Evolutionary conservation across 2,329 filamentous ascomycete genomes (phyloP).

Genomic region (Penicillium sp.): DNA sequence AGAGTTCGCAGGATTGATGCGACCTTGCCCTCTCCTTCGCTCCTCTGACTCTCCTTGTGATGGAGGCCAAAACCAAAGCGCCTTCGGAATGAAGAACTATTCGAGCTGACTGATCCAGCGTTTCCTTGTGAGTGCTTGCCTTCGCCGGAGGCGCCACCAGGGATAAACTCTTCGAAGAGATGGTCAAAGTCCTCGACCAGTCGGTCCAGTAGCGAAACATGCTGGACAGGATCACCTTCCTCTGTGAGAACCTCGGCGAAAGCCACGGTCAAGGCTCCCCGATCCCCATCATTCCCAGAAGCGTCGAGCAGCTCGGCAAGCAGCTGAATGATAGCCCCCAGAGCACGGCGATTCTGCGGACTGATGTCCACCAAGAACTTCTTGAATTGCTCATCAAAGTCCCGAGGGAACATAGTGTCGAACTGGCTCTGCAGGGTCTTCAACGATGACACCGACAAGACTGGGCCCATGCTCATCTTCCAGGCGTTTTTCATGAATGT

Average conservation of each 20-base stretch:
- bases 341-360: conserved; percentile 64
- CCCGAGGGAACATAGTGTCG: conserved; percentile 39
- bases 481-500: conserved; percentile 86
- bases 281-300: conserved; percentile 84
- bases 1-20: conserved; percentile 80
- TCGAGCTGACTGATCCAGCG: conserved; percentile 73
- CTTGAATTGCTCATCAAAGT: conserved; percentile 55
- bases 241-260: conserved; percentile 83
- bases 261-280: conserved; percentile 78
- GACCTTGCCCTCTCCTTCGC: conserved; percentile 61
- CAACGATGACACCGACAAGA: conserved; percentile 68
- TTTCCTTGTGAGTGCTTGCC: conserved; percentile 57
- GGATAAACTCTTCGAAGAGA: conserved; percentile 67
- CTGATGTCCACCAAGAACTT: conserved; percentile 49
- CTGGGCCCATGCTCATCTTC: conserved; percentile 79
- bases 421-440: conserved; percentile 62
- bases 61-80: conserved; percentile 78
- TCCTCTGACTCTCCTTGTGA: conserved; percentile 73
- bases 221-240: conserved; percentile 70
- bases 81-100: conserved; percentile 75
- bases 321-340: conserved; percentile 77
- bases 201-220: conserved; percentile 82
- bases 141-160: conserved; percentile 42
- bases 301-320: conserved; percentile 83
- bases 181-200: conserved; percentile 84